Conservation (phyloP, 2,329 filamentous ascomycete species). For the Penicillium sp. region DNA sequence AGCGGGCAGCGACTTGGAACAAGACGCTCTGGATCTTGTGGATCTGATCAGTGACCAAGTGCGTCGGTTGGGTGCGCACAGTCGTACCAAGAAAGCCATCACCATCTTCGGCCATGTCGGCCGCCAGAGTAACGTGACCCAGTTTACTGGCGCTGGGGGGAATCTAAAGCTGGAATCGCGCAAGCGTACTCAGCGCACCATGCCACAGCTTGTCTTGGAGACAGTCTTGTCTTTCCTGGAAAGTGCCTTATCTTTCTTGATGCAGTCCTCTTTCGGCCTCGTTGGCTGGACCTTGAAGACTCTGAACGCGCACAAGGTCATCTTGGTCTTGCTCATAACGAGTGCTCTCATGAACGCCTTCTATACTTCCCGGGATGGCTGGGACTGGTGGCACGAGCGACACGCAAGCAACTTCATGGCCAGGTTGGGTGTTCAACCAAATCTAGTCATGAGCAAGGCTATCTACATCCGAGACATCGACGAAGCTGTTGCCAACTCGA, state of each 20-base stretch:
- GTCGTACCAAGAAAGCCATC: slow-evolving; percentile 51
- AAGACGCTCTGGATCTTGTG: slow-evolving; percentile 50
- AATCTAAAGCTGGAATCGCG: slow-evolving; percentile 45
- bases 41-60: slow-evolving; percentile 55
- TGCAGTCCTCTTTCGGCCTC: slow-evolving; percentile 73
- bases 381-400: slow-evolving; percentile 83
- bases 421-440: slow-evolving; percentile 75
- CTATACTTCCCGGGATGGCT: slow-evolving; percentile 71
- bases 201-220: slow-evolving; percentile 72
- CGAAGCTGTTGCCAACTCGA: slow-evolving; percentile 54
- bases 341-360: slow-evolving; percentile 74
- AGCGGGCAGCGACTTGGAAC: slow-evolving; percentile 69
- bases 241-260: slow-evolving; percentile 71
- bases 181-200: slow-evolving; percentile 60
- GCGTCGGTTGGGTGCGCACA: slow-evolving; percentile 47
- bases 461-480: slow-evolving; percentile 83
- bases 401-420: slow-evolving; percentile 79
- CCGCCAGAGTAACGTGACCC: slow-evolving; percentile 43
- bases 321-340: slow-evolving; percentile 67
- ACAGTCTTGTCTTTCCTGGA: slow-evolving; percentile 71
- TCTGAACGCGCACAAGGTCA: slow-evolving; percentile 70
- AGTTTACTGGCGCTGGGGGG: slow-evolving; percentile 38
- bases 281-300: slow-evolving; percentile 68
- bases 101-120: slow-evolving; percentile 52
- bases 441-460: slow-evolving; percentile 78